Evolutionary conservation across 2,329 filamentous ascomycete species (phyloP).

Genomic region (Clonostachys sp.): DNA sequence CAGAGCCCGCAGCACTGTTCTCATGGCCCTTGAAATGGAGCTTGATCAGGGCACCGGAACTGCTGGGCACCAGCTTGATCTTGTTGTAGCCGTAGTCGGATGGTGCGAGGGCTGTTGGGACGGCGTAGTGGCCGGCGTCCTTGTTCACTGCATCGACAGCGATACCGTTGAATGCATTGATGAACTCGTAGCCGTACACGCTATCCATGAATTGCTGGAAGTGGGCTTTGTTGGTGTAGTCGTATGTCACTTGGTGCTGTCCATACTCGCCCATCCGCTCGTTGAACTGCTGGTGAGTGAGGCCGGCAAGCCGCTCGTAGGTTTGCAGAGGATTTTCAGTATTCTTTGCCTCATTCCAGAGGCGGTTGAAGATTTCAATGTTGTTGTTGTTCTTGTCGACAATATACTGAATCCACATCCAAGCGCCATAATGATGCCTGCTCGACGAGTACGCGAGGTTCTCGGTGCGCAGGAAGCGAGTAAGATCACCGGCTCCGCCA

Average conservation of each 20-base stretch:
- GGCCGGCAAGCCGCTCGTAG: neutral
- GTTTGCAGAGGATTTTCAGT: constrained; percentile 1
- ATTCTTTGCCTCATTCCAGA: constrained; percentile 1
- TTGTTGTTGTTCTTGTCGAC: neutral
- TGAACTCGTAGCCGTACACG: constrained; percentile 1
- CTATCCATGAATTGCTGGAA: neutral
- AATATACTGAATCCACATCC: constrained; percentile 1
- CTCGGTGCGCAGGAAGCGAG: constrained; percentile 1
- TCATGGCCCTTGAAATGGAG: constrained; percentile 1
- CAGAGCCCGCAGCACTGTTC: neutral
- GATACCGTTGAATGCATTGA: constrained; percentile 1
- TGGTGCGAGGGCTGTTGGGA: neutral
- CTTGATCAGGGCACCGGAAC: neutral
- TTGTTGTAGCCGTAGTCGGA: constrained; percentile 2
- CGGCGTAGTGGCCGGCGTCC: neutral
- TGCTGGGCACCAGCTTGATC: neutral
- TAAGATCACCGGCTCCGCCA: neutral
- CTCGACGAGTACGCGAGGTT: constrained; percentile 1
- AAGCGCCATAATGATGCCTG: constrained; percentile 1
- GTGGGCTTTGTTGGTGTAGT: neutral
- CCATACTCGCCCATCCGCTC: constrained; percentile 1
- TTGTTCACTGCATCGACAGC: constrained; percentile 1
- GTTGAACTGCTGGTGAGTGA: neutral
- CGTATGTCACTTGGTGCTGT: constrained; percentile 1
- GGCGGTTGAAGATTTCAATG: neutral